These are phyloP conservation scores for Ogataea polymorpha DNA, from an alignment of 805 yeast genomes.

Conservation along the genomic window DNA sequence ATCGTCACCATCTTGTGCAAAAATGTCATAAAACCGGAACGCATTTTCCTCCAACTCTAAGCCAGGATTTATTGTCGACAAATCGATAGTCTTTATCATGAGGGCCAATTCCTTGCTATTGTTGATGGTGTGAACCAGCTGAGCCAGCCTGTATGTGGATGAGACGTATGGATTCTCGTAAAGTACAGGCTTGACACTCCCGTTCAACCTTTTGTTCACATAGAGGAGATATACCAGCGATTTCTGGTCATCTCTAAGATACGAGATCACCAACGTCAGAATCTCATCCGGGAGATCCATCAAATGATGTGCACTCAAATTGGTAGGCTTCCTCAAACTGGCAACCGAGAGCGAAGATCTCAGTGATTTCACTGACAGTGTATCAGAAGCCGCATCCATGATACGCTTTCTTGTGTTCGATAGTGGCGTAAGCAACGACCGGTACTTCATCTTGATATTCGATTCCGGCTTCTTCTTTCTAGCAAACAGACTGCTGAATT, in stretches of 20 bases:
- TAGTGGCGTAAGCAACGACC: slow-evolving; percentile 40
- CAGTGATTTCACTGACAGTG: slow-evolving; percentile 38
- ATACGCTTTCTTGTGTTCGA: slow-evolving; percentile 27
- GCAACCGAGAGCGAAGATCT: slow-evolving; percentile 27
- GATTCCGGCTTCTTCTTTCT: slow-evolving; percentile 12
- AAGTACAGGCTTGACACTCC: slow-evolving; percentile 49
- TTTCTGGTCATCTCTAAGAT: slow-evolving; percentile 36
- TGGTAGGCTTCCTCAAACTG: slow-evolving; percentile 7
- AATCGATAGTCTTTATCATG: slow-evolving; percentile 54
- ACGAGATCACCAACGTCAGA: slow-evolving; percentile 34
- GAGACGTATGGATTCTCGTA: slow-evolving; percentile 55
- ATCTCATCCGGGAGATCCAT: slow-evolving; percentile 43
- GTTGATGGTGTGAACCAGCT: slow-evolving; percentile 68
- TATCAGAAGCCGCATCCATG: slow-evolving; percentile 42
- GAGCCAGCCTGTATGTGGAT: slow-evolving; percentile 77
- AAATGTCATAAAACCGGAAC: slow-evolving; percentile 16
- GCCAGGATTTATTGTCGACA: slow-evolving; percentile 49
- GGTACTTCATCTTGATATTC: slow-evolving; percentile 45
- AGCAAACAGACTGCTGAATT: slow-evolving; percentile 12
- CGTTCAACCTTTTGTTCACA: slow-evolving; percentile 49
- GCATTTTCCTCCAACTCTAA: slow-evolving; percentile 24
- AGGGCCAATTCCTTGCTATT: slow-evolving; percentile 52
- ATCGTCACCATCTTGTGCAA: slow-evolving; percentile 12
- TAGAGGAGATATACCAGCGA: slow-evolving; percentile 45
- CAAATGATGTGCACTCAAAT: slow-evolving; percentile 11